Base-by-base conservation (phyloP, 176 grass and related monocot species). In the Metroxylon sagu region DNA sequence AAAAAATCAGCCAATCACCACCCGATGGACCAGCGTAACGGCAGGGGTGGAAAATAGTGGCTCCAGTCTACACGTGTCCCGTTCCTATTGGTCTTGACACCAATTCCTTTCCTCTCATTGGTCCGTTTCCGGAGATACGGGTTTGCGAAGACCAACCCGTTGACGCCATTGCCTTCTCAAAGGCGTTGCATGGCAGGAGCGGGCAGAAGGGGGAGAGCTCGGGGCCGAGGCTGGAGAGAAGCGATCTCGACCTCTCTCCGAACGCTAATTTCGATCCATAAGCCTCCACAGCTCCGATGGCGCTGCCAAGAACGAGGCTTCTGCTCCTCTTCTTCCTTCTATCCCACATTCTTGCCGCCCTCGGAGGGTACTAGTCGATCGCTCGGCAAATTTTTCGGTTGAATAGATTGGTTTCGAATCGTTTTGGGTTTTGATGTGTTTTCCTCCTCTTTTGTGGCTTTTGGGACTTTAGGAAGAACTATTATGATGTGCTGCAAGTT, bases 401-500 rank as follows among this genome's bases (percentile, higher is more conserved):
- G 35, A 39, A 39, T 8, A 39, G 53, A 30, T 70, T 62, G 54
- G 35, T 3, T 16, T 16, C 17, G 56, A 52, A 14, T 5, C 35
- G 35, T 8, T 52, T 17, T 70, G 14, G 25, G 18, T 14, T 26
- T 59, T 43, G 35, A 43, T 43, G 18, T 39, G 15, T 56, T 49
- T 61, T 66, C 16, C 51, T 49, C 3, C 14, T 16, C 56, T 66
- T 62, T 25, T 5, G 18, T 73, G 16, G 35, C 8, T 43, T 43
- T 43, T 43, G 50, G 48, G 6, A 18, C 65, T 60, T 8, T 66
- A 98, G 93, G 49, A 98, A 98, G 77, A 98, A 60, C 73, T 98
- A 81, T 78, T 98, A 98, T 80, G 93, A 98, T 78, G 64, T 92
- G 52, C 71, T 98, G 53, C 84, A 92, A 73, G 84, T 98, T 29